These are phyloP conservation scores for Trematosphaeria pertusa DNA, from an alignment of 2,329 filamentous ascomycete genomes.

Conservation along the genomic window DNA sequence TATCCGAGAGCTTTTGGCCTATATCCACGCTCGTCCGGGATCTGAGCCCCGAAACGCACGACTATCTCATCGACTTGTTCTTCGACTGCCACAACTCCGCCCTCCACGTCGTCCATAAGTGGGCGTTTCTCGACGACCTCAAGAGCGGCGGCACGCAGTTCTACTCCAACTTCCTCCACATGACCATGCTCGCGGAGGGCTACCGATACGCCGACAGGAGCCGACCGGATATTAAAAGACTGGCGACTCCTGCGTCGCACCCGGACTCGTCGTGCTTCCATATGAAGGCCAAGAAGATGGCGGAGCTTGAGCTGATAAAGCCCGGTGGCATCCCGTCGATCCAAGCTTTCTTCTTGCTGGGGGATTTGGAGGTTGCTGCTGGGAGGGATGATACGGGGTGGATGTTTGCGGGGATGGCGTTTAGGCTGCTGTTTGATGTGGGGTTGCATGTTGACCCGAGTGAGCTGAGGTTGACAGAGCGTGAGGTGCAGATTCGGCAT, in stretches of 20 bases:
- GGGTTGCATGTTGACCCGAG: constrained; percentile 53
- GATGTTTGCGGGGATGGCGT: constrained; percentile 58
- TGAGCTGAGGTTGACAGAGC: constrained; percentile 50
- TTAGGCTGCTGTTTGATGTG: constrained; percentile 10
- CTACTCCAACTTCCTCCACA: constrained; percentile 59
- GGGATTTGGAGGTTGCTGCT: constrained; percentile 59
- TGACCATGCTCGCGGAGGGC: constrained; percentile 57
- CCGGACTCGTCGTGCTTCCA: constrained; percentile 57
- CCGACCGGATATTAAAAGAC: constrained; percentile 55
- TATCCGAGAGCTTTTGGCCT: constrained; percentile 49
- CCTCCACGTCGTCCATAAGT: constrained; percentile 55
- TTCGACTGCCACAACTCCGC: constrained; percentile 58
- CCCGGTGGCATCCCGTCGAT: constrained; percentile 58
- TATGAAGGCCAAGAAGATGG: constrained; percentile 59
- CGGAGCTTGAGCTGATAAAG: constrained; percentile 57
- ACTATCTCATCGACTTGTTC: constrained; percentile 58
- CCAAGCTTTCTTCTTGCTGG: constrained; percentile 57
- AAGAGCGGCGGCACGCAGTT: constrained; percentile 48
- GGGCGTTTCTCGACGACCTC: constrained; percentile 54
- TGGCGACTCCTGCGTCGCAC: constrained; percentile 47
- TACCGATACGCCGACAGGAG: constrained; percentile 57
- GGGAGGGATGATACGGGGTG: constrained; percentile 60
- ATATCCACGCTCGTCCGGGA: constrained; percentile 54
- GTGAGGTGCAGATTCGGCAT: constrained; percentile 54
- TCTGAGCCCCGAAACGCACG: constrained; percentile 52